Conservation (phyloP, 2,329 filamentous ascomycete species). For the Pseudogymnoascus sp. region DNA sequence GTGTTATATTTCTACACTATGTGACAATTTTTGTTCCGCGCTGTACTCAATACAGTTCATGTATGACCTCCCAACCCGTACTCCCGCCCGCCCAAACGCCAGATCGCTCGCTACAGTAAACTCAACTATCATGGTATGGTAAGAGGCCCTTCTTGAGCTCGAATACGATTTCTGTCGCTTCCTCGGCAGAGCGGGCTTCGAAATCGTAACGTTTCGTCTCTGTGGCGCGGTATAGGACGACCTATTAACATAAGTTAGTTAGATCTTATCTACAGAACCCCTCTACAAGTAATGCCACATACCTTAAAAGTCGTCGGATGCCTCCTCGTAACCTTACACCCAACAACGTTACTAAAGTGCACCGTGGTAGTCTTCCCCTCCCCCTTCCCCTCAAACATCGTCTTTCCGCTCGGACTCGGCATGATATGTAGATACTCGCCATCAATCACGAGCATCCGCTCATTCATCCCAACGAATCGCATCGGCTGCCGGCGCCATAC, state of each 20-base stretch:
- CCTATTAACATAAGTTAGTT: conserved; percentile 31
- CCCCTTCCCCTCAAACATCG: conserved; percentile 44
- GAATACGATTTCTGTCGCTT: conserved; percentile 69
- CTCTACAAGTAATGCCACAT: conserved; percentile 19
- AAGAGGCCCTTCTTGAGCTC: conserved; percentile 71
- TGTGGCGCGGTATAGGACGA: conserved; percentile 64
- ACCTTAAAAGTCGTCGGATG: conserved; percentile 77
- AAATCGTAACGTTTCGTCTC: conserved; percentile 81
- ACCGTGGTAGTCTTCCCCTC: conserved; percentile 69
- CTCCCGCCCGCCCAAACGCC: neutral
- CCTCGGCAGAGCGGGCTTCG: conserved; percentile 62
- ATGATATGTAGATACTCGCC: conserved; percentile 83
- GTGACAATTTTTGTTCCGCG: neutral
- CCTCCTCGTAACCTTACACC: conserved; percentile 71
- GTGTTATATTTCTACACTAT: conserved; percentile 7
- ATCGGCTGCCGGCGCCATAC: conserved; percentile 79
- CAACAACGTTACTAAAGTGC: conserved; percentile 73
- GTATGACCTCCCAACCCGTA: neutral
- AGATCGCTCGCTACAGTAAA: conserved; percentile 4
- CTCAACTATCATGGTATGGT: conserved; percentile 38
- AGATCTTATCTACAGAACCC: neutral
- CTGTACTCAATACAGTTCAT: neutral
- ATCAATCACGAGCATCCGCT: conserved; percentile 70
- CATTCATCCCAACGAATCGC: conserved; percentile 67
- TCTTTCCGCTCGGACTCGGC: conserved; percentile 59